Evolutionary conservation across 768 basidiomycete species (phyloP).

Genomic region (Trichaptum fuscoviolaceum): DNA sequence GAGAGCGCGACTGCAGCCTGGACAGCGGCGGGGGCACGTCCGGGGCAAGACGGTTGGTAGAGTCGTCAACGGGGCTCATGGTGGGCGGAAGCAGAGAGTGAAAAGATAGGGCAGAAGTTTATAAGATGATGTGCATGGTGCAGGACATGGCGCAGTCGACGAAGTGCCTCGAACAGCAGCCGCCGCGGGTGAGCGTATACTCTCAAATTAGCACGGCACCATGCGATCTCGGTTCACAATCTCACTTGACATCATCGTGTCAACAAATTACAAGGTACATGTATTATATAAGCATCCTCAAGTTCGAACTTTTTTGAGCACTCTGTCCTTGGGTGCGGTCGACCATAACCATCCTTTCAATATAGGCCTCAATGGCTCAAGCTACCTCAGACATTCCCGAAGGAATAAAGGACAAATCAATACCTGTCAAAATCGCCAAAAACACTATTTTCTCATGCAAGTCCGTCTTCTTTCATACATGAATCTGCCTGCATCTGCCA

Average conservation of each 20-base stretch:
- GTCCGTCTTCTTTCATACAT: slow-evolving; percentile 65
- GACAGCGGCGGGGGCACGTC: background rate
- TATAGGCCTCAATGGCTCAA: too few relatives aligned
- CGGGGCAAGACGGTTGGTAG: background rate
- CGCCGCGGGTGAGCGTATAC: background rate
- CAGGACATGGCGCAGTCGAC: background rate
- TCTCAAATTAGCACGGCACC: too few relatives aligned
- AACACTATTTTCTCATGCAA: slow-evolving; percentile 71
- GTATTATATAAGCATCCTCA: too few relatives aligned
- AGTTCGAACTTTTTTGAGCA: too few relatives aligned
- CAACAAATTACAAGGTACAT: too few relatives aligned
- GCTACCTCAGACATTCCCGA: too few relatives aligned
- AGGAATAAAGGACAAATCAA: background rate
- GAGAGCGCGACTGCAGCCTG: slow-evolving; percentile 3
- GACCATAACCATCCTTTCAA: too few relatives aligned
- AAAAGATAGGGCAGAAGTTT: background rate
- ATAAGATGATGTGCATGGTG: background rate
- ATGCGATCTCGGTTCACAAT: too few relatives aligned
- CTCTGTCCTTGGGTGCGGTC: too few relatives aligned
- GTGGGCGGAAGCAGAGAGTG: background rate
- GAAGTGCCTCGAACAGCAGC: background rate
- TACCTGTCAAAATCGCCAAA: slow-evolving; percentile 37
- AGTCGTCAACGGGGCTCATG: background rate
- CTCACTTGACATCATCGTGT: too few relatives aligned
- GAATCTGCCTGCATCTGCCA: slow-evolving; percentile 6